phyloP scores from a whole-genome alignment of 2,329 filamentous ascomycete genomes.

The Fusarium clavum region DNA sequence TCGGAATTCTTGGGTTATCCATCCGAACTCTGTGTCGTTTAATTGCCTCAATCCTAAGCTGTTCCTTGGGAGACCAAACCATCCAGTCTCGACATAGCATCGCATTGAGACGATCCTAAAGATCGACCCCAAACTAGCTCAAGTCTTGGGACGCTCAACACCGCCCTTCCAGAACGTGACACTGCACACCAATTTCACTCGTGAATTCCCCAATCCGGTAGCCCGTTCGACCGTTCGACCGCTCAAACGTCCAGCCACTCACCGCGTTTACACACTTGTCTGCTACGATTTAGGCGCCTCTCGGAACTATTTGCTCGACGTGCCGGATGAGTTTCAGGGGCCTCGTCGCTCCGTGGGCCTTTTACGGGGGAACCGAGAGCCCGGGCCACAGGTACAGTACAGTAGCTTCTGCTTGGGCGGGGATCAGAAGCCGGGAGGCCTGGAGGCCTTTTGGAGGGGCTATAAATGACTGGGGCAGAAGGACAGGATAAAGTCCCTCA shows the following conservation, averaged over 20 bases:
- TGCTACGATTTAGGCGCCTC: slow-evolving; percentile 5
- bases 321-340: slow-evolving; percentile 25
- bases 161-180: slow-evolving; percentile 41
- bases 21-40: slow-evolving; percentile 8
- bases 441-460: slow-evolving; percentile 7
- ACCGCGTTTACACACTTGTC: neutral
- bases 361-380: slow-evolving; percentile 34
- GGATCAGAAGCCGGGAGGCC: slow-evolving; percentile 15
- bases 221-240: slow-evolving; percentile 19
- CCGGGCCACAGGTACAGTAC: slow-evolving; percentile 13
- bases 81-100: slow-evolving; percentile 3
- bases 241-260: slow-evolving; percentile 24
- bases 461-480: slow-evolving; percentile 14
- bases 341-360: slow-evolving; percentile 18
- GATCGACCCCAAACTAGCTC: slow-evolving; percentile 23
- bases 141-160: slow-evolving; percentile 17
- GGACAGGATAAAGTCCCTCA: slow-evolving; percentile 30
- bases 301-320: slow-evolving; percentile 1
- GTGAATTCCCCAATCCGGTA: slow-evolving; percentile 34
- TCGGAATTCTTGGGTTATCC: neutral
- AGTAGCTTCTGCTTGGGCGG: slow-evolving; percentile 7
- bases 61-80: slow-evolving; percentile 1
- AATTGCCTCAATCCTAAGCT: slow-evolving; percentile 12
- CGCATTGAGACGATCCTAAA: slow-evolving; percentile 24
- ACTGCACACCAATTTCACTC: slow-evolving; percentile 1